These are phyloP conservation scores for Plasmodium cynomolgi DNA, from an alignment of 169 alveolate genomes.

Conservation along the genomic window DNA sequence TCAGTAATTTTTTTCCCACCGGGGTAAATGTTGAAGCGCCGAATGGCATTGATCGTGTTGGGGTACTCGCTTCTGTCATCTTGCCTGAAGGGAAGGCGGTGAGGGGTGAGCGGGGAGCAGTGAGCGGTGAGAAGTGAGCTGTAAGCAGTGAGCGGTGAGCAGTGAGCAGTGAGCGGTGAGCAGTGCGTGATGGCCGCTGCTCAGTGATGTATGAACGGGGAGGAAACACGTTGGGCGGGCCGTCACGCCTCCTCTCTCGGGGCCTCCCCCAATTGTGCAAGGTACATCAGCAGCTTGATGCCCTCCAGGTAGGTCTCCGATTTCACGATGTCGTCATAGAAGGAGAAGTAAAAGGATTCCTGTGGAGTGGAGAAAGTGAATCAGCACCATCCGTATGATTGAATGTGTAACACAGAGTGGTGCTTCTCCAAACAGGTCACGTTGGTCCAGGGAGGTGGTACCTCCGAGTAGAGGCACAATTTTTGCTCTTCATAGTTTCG, in stretches of 20 bases:
- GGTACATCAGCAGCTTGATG: constrained; percentile 29
- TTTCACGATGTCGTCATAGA: constrained; percentile 45
- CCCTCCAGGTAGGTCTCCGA: constrained; percentile 41
- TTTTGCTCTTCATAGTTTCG: constrained; percentile 53
- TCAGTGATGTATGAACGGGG: no score
- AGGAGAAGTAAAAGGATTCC: constrained; percentile 71
- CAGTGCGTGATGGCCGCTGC: not conserved
- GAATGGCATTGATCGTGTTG: constrained; percentile 47
- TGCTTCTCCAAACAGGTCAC: not conserved
- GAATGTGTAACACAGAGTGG: not conserved
- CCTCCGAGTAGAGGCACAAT: constrained; percentile 50
- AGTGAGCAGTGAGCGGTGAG: not conserved
- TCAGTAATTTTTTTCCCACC: constrained; percentile 1
- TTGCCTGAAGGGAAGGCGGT: not conserved
- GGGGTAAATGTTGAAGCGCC: constrained; percentile 61
- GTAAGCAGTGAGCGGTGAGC: no score
- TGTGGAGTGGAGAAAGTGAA: not conserved
- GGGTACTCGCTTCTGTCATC: constrained; percentile 71
- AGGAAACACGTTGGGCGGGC: no score
- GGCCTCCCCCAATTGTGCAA: not conserved
- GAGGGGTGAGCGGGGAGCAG: not conserved
- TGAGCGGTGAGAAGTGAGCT: not conserved
- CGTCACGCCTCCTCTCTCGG: not conserved
- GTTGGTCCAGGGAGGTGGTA: not conserved
- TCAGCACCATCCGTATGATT: not conserved